Percentiles rank a stretch among this genome's conserved stretches.
Conservation (phyloP, 306 rosid genomes). For the Lathyrus sativus region DNA sequence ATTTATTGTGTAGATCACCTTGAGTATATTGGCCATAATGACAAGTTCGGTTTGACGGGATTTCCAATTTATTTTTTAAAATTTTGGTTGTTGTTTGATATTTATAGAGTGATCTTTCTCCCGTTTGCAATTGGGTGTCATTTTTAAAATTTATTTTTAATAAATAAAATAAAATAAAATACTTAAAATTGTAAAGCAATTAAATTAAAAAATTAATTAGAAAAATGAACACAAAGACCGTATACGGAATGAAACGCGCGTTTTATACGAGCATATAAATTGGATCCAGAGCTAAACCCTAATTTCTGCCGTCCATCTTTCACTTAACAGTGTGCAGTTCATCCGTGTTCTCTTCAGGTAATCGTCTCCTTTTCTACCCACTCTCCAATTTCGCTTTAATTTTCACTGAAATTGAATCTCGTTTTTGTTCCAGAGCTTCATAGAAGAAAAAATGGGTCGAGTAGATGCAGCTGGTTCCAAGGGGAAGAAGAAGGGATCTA, state of each 20-base stretch:
- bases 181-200: too few relatives aligned
- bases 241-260: constrained; percentile 18
- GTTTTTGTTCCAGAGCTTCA: constrained; percentile 12
- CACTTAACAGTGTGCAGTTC: neutral
- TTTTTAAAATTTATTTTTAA: too few relatives aligned
- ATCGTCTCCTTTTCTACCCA: neutral
- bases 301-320: neutral
- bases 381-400: neutral
- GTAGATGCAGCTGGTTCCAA: constrained; percentile 61
- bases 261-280: constrained; percentile 18
- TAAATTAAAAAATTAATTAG: too few relatives aligned
- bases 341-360: constrained; percentile 20
- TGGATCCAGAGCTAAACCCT: neutral
- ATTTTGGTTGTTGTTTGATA: too few relatives aligned
- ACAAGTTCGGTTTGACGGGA: too few relatives aligned
- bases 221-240: too few relatives aligned
- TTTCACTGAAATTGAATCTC: neutral
- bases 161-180: too few relatives aligned
- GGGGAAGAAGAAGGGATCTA: constrained; percentile 84
- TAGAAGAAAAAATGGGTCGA: constrained; percentile 65
- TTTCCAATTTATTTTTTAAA: too few relatives aligned
- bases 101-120: too few relatives aligned
- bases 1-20: too few relatives aligned
- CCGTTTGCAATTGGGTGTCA: too few relatives aligned
- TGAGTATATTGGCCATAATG: too few relatives aligned